phyloP scores from a whole-genome alignment of 2,329 filamentous ascomycete genomes.

The Fusarium sp. region DNA sequence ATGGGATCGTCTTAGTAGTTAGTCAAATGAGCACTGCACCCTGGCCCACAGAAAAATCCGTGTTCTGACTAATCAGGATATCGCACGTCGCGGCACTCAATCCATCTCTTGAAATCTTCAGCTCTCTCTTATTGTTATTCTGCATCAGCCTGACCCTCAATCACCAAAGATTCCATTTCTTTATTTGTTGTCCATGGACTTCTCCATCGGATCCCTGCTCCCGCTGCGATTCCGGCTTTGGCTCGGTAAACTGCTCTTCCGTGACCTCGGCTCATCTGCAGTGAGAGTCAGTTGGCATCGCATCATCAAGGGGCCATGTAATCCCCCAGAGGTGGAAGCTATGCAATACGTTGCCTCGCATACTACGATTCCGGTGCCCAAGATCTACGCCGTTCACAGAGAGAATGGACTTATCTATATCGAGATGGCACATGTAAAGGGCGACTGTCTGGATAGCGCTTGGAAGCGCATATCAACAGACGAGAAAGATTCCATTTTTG shows the following conservation, averaged over 20 bases:
- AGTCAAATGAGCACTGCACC: too few species aligned
- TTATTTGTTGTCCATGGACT: too few species aligned
- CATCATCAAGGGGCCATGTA: conserved; percentile 46
- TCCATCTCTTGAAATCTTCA: too few species aligned
- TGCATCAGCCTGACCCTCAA: too few species aligned
- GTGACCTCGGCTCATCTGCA: conserved; percentile 15
- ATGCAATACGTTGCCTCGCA: conserved; percentile 45
- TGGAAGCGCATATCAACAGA: conserved; percentile 35
- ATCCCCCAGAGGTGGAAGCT: conserved; percentile 44
- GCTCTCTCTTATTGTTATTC: too few species aligned
- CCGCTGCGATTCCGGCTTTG: conserved; percentile 41
- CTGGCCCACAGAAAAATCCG: too few species aligned
- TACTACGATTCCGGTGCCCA: conserved; percentile 44
- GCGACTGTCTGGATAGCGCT: conserved; percentile 27
- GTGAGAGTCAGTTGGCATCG: conserved; percentile 44
- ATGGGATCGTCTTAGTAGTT: too few species aligned
- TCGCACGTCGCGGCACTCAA: too few species aligned
- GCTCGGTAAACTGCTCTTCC: too few species aligned
- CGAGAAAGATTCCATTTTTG: conserved; percentile 32
- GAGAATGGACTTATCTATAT: conserved; percentile 34
- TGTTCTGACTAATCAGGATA: too few species aligned
- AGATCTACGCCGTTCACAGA: conserved; percentile 39
- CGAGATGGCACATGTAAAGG: conserved; percentile 43
- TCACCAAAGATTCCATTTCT: too few species aligned
- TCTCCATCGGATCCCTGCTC: too few species aligned